Evolutionary conservation across 1,139 yeast species (phyloP).

Genomic region (Magnusiomyces clavatus): DNA sequence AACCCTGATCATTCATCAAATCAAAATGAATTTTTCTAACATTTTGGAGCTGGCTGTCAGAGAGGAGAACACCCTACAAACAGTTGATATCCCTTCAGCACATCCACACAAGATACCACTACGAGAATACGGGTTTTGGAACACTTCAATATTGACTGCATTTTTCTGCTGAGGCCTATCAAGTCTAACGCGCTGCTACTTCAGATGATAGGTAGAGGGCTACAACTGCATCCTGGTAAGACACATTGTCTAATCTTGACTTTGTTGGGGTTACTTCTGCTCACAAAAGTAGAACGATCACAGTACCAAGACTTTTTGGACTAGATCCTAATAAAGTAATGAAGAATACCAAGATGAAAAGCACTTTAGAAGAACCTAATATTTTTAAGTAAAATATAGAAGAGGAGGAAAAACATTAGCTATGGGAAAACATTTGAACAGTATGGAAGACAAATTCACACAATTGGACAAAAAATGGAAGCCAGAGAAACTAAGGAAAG

Average conservation of each 20-base stretch:
- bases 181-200: slow-evolving; percentile 59
- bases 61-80: no score
- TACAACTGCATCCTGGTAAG: slow-evolving; percentile 57
- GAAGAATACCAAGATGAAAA: slow-evolving; percentile 7
- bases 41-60: no score
- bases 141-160: slow-evolving; percentile 73
- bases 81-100: no score
- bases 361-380: no score
- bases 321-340: slow-evolving; percentile 31
- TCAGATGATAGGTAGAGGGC: slow-evolving; percentile 92
- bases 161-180: slow-evolving; percentile 76
- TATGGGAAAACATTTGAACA: no score
- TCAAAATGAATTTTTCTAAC: no score
- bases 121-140: no score
- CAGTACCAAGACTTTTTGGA: slow-evolving; percentile 56
- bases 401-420: no score
- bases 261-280: slow-evolving; percentile 47
- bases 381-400: no score
- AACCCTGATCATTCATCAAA: no score
- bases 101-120: slow-evolving; percentile 21
- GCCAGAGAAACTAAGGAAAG: no score
- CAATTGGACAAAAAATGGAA: slow-evolving; percentile 8
- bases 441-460: slow-evolving; percentile 6
- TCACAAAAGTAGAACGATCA: slow-evolving; percentile 48
- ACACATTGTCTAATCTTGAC: slow-evolving; percentile 62